These are phyloP conservation scores for Chaetomiaceae sp. DNA, from an alignment of 2,329 filamentous ascomycete species.

Conservation along the genomic window DNA sequence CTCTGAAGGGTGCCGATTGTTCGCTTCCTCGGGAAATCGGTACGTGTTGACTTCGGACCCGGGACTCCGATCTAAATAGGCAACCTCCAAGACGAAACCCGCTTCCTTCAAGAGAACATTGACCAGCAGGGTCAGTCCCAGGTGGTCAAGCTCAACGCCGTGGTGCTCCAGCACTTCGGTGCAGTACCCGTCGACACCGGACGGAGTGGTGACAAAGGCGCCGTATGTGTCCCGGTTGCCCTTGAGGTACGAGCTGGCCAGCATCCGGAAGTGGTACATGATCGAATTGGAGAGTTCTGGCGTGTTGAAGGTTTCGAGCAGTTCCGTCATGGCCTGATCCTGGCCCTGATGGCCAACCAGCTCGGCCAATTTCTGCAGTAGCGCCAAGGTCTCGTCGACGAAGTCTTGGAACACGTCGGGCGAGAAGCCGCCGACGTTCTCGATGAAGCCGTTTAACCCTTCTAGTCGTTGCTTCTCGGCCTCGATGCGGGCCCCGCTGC, in stretches of 20 bases:
- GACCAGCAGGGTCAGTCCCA: slow-evolving; percentile 74
- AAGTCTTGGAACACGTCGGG: slow-evolving; percentile 76
- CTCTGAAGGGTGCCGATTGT: slow-evolving; percentile 39
- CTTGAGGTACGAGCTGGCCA: slow-evolving; percentile 83
- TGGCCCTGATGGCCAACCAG: slow-evolving; percentile 58
- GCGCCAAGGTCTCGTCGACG: slow-evolving; percentile 65
- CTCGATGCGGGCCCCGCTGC: slow-evolving; percentile 60
- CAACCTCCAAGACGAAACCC: slow-evolving; percentile 76
- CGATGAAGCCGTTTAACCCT: slow-evolving; percentile 66
- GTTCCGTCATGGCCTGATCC: slow-evolving; percentile 47
- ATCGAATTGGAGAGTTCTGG: slow-evolving; percentile 63
- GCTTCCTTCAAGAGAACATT: slow-evolving; percentile 76
- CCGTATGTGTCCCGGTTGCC: slow-evolving; percentile 64
- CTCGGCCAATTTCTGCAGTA: slow-evolving; percentile 61
- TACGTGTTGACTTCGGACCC: slow-evolving; percentile 72
- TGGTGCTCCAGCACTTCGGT: slow-evolving; percentile 66
- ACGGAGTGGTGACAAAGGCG: slow-evolving; percentile 62
- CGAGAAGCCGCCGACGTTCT: slow-evolving; percentile 66
- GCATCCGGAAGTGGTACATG: slow-evolving; percentile 78
- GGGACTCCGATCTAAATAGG: slow-evolving; percentile 83
- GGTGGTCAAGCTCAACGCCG: slow-evolving; percentile 81
- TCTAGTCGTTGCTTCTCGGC: slow-evolving; percentile 69
- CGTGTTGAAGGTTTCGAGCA: slow-evolving; percentile 72
- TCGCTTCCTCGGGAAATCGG: slow-evolving; percentile 55
- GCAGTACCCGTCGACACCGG: slow-evolving; percentile 64